Base-by-base conservation (phyloP, 768 basidiomycete genomes). In the Rhodotorula taiwanensis region DNA sequence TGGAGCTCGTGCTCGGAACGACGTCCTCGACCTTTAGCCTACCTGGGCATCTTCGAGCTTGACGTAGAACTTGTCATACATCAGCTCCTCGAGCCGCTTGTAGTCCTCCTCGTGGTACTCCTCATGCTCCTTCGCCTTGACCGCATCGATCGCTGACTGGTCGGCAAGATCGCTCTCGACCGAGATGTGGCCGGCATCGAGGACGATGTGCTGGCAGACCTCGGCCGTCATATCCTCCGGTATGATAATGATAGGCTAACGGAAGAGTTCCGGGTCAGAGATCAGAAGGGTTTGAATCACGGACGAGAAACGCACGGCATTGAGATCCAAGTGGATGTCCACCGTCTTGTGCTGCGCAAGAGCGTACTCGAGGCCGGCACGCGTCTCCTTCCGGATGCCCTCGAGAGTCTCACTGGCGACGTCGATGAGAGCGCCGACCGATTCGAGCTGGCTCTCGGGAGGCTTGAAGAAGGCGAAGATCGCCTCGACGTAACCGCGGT, bases 171-270 rank as follows among this genome's bases (percentile, higher is more conserved):
- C 83, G 72, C 91, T 94, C 74, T 61, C 53, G 41, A 99, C 85
- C 3, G 92, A 83, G 69, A 99, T 94, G 74, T 97, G 95, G 62
- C 95, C 95, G 8, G 94, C 95, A 74, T 98, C 95, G 55, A 98
- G 79, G 21, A 98, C 83, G 55, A 98, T 80, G 74, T 95, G 88
- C 71, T 83, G 89, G 77, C 90, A 87, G 27, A 83, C 76, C 62
- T 82, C 81, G 11, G 83, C 83, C 5, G 85, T 86, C 53, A 97
- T 82, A 69, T 89, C 85, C 78, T 98, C 94, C 2, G 95, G 95
- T 55, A 98, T 82, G 71, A 99, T 90, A 73, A 99, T 95, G 70
- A 99, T 84, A 9, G 95, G 95, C 71, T 72, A 43, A 5, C n/a
- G 16, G 27, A 39, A 11, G 33, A 9, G 33, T 3, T 23, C 1